Conservation (phyloP, 176 grass and related monocot species). For the Tuctoria greenei region DNA sequence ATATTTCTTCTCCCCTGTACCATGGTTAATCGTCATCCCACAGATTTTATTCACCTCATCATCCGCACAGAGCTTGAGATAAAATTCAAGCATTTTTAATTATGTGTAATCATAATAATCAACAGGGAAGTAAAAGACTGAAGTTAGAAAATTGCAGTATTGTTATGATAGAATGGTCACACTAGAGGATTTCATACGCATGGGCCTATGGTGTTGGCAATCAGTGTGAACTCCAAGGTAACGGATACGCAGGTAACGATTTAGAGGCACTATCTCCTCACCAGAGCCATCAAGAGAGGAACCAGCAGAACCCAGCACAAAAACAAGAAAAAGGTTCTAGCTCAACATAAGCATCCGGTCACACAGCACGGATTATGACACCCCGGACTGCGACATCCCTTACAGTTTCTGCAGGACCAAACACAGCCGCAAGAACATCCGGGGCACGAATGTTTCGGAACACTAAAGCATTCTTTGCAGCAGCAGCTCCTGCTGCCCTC, state of each 20-base stretch:
- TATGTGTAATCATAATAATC: neutral
- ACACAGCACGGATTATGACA: slow-evolving; percentile 57
- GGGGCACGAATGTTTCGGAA: slow-evolving; percentile 49
- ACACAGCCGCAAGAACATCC: slow-evolving; percentile 75
- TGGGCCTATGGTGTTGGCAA: neutral
- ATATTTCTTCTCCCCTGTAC: too few species aligned
- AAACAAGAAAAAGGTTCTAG: too few species aligned
- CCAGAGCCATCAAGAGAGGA: neutral
- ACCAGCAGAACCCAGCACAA: neutral
- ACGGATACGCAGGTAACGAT: neutral
- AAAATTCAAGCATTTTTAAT: neutral
- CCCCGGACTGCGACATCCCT: slow-evolving; percentile 46
- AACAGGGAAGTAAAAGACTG: neutral
- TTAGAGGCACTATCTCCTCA: neutral
- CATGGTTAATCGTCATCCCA: too few species aligned
- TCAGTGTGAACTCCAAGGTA: neutral
- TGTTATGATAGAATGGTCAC: neutral
- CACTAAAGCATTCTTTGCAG: slow-evolving; percentile 30
- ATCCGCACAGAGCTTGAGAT: too few species aligned
- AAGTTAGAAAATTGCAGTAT: neutral
- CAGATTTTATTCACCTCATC: too few species aligned
- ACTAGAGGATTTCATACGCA: neutral
- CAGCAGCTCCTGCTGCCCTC: slow-evolving; percentile 22
- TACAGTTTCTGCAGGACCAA: slow-evolving; percentile 56
- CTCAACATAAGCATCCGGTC: slow-evolving; percentile 55